Conservation (phyloP, 495 filamentous ascomycete species). For the Penicillium mononematosum region DNA sequence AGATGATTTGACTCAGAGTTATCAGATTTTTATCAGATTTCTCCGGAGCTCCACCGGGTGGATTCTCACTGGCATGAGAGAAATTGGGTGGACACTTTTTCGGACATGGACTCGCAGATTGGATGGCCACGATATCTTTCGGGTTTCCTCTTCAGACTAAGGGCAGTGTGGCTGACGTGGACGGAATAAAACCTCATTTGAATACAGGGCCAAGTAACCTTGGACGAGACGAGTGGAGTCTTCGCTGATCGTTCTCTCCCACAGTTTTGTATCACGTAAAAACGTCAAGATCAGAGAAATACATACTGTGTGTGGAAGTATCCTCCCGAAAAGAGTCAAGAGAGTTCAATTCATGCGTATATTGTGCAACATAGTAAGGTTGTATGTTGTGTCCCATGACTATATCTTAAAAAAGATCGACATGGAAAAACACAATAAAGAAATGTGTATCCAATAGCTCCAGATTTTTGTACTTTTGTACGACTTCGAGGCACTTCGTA, state of each 20-base stretch:
- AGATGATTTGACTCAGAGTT: constrained; percentile 27
- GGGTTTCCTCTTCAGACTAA: neutral
- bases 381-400: neutral
- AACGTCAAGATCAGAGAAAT: neutral
- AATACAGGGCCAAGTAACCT: neutral
- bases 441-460: neutral
- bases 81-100: constrained; percentile 2
- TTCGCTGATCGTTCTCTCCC: neutral
- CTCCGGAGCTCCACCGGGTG: constrained; percentile 28
- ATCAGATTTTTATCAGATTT: constrained; percentile 35
- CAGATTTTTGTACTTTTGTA: neutral
- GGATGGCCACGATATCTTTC: neutral
- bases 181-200: constrained; percentile 2
- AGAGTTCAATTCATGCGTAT: neutral
- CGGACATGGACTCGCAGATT: constrained; percentile 3
- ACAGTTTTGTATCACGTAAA: neutral
- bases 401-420: neutral
- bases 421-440: neutral
- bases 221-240: constrained; percentile 7
- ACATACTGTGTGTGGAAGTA: too few relatives aligned
- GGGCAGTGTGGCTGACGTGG: constrained; percentile 7
- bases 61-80: constrained; percentile 13
- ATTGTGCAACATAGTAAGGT: neutral
- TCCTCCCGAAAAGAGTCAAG: neutral
- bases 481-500: neutral